Evolutionary conservation across 305 asterid species (phyloP), one percentile per base, ranked within the genome.

Genomic region (Fraxinus velutina): DNA sequence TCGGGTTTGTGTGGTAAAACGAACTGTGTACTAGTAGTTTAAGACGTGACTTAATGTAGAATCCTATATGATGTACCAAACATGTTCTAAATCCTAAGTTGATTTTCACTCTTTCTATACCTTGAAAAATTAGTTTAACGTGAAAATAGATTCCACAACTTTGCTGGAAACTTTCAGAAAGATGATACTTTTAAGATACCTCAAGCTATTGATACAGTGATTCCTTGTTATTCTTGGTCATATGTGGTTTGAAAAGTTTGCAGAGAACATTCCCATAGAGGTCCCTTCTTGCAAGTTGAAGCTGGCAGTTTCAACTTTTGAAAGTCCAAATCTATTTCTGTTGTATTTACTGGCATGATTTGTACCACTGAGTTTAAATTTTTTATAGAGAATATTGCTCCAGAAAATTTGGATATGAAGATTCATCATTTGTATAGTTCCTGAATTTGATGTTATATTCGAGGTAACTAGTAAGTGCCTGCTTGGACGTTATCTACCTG

Each of bases 151-250:
- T 60, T 79, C 10, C 79, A 74, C 88, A 77, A 77, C 50, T 79
- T 72, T 55, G 74, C 47, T 50, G 80, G 79, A 77, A 79, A 24
- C 52, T 77, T 36, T 80, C 36, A 5, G 27, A 74, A 73, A 39
- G 76, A 76, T 74, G 79, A 78, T 78, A 30, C 34, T 15, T 44
- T n/a, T 19, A 9, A 83, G 81, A 83, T 78, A 83, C 85, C 55
- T 73, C 84, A 57, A 21, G 82, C 44, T 75, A 68, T 78, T 37
- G 83, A 83, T 77, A 79, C 47, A 55, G 10, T 30, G 84, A 83
- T 80, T 83, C 88, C 86, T 83, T 78, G 73, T 83, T 75, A 80
- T 85, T 81, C 73, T 79, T 44, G 52, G 76, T 50, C 15, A 71
- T 57, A 30, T 30, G 77, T 33, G 52, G 74, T 71, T 71, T 77